Percentiles rank a stretch among this genome's conserved stretches.
These are phyloP conservation scores for Ogataea nonfermentans DNA, from an alignment of 805 yeast genomes.

Conservation along the genomic window DNA sequence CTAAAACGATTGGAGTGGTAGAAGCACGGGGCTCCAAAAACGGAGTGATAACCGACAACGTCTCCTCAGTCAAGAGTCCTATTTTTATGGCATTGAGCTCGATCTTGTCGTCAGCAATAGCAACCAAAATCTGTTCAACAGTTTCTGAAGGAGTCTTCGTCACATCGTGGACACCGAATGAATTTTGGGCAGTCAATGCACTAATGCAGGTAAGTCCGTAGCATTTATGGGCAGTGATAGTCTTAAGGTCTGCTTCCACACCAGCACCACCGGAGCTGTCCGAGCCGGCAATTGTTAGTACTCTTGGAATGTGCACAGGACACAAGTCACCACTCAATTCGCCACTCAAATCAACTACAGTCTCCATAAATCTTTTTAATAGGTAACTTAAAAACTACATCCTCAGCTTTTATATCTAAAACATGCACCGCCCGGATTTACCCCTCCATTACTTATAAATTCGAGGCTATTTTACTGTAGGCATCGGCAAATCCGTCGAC, in stretches of 20 bases:
- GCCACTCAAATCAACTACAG: constrained; percentile 10
- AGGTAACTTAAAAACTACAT: no score
- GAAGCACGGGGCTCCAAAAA: constrained; percentile 12
- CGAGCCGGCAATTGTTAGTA: constrained; percentile 65
- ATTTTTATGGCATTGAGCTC: constrained; percentile 70
- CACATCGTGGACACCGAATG: constrained; percentile 43
- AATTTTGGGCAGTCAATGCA: constrained; percentile 82
- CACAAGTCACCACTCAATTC: constrained; percentile 5
- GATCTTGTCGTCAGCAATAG: constrained; percentile 56
- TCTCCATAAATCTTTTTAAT: constrained; percentile 1
- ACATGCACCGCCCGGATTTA: constrained; percentile 7
- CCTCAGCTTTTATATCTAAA: background rate
- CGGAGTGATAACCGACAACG: constrained; percentile 37
- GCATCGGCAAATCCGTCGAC: constrained; percentile 32
- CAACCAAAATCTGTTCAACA: constrained; percentile 49
- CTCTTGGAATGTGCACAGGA: constrained; percentile 34
- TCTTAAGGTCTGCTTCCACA: constrained; percentile 84
- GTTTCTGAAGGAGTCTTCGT: constrained; percentile 44
- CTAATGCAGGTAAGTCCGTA: constrained; percentile 77
- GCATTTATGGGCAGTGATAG: constrained; percentile 75
- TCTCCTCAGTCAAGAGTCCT: constrained; percentile 64
- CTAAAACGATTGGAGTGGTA: constrained; percentile 49
- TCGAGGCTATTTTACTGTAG: constrained; percentile 21
- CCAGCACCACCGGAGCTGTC: constrained; percentile 95
- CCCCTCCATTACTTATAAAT: constrained; percentile 10